Evolutionary conservation across 257 asterid genomes (phyloP), one percentile per base, ranked within the genome.

Genomic region (Nicotiana benthamiana): DNA sequence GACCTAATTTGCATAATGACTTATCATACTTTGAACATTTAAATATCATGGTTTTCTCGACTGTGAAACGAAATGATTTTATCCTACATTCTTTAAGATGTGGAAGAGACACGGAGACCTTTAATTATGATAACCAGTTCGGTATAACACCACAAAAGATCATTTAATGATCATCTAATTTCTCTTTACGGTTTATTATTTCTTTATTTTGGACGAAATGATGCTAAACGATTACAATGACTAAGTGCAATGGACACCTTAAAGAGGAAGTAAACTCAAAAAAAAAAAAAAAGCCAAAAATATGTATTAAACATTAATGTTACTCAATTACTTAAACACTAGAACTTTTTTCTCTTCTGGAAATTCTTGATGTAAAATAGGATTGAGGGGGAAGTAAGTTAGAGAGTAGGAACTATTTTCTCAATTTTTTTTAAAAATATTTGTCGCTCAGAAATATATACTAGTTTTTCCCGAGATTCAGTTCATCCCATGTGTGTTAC

Each of bases 401-500:
- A 24, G 9, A 7, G 67, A 61, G 34, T 22, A 61, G 16, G 46
- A 64, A 64, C 46, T 64, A 4, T 15, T 28, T 28, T 2, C 9
- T 36, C 46, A 36, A 30, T 24, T 27, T 9, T 59, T 27, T 12
- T 15, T 27, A 1, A 11, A 61, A 61, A 36, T 18, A 66, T 9
- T 67, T 70, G 36, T 70, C 24, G 40, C 5, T 48, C 78, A 24
- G 78, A 48, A 72, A 24, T 72, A 48, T 46, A 46, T 15, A 72
- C 27, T 46, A 46, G 34, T 72, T 72, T 72, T 72, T 72, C 3
- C 2, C 61, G 24, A 24, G 13, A 7, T 24, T 46, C 40, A 48
- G 22, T 72, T 72, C 78, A 72, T 72, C 60, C 57, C 61, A 72
- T 46, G 78, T 72, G 78, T 72, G 78, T 72, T 46, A 46, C 60